Evolutionary conservation across 2,329 filamentous ascomycete species (phyloP).

Genomic region (Monilinia aucupariae): DNA sequence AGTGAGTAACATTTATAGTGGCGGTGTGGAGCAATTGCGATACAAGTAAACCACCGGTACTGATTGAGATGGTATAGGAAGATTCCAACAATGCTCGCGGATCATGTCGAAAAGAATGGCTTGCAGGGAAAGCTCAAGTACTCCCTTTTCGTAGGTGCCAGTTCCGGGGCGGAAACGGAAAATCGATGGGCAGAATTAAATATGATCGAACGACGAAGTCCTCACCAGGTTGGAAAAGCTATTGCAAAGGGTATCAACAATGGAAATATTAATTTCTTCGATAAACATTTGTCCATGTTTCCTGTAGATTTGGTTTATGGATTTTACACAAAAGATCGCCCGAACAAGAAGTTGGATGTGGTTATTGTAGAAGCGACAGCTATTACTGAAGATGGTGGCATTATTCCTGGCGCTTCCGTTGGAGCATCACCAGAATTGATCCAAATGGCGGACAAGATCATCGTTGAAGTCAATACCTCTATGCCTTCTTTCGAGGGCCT

Average conservation of each 20-base stretch:
- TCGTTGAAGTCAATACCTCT: constrained; percentile 87
- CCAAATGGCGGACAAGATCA: constrained; percentile 89
- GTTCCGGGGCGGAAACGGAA: constrained; percentile 78
- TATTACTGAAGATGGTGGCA: constrained; percentile 83
- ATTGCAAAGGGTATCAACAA: constrained; percentile 89
- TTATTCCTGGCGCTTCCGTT: constrained; percentile 80
- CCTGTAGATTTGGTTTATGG: constrained; percentile 81
- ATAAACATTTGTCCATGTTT: constrained; percentile 93
- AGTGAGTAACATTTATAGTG: constrained; percentile 47
- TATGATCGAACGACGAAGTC: constrained; percentile 82
- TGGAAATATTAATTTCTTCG: constrained; percentile 84
- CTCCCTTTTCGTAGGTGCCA: constrained; percentile 84
- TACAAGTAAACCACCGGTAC: not conserved
- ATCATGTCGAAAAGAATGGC: constrained; percentile 82
- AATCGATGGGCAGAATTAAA: constrained; percentile 84
- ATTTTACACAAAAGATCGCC: constrained; percentile 77
- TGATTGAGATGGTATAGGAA: constrained; percentile 48
- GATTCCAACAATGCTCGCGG: constrained; percentile 75
- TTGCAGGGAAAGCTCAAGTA: constrained; percentile 81
- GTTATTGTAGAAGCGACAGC: constrained; percentile 80
- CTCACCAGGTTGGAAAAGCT: constrained; percentile 85
- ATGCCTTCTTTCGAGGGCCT: constrained; percentile 80
- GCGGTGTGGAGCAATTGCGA: not conserved
- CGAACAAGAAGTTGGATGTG: constrained; percentile 62
- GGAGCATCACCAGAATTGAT: constrained; percentile 80